Conservation (phyloP, 768 basidiomycete genomes). For the Dictyophora rubrovolvata region DNA sequence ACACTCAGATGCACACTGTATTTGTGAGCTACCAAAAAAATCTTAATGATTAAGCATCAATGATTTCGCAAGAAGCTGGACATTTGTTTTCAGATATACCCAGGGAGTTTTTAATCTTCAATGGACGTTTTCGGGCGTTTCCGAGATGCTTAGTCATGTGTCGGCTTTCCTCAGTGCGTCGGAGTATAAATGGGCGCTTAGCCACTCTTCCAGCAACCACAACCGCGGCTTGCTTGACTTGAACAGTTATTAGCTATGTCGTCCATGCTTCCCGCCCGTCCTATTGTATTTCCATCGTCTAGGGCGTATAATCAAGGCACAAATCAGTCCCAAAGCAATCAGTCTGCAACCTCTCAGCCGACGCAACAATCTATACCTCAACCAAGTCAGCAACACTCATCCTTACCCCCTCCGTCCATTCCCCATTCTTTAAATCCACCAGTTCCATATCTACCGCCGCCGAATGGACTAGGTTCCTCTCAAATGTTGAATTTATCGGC, state of each 20-base stretch:
- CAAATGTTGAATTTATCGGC: not conserved
- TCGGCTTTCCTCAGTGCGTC: not conserved
- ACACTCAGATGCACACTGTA: too few species aligned
- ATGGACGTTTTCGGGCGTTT: too few species aligned
- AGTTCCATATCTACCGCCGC: not conserved
- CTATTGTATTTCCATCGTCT: conserved; percentile 6
- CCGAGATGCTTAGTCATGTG: not conserved
- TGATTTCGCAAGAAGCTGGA: too few species aligned
- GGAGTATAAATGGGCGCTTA: not conserved
- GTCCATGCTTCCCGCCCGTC: conserved; percentile 5
- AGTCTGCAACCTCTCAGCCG: not conserved
- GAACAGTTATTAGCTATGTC: not conserved
- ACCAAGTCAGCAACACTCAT: not conserved
- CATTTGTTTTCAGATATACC: too few species aligned
- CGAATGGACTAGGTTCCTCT: not conserved
- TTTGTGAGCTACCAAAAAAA: too few species aligned
- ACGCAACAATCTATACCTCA: not conserved
- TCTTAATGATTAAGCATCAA: too few species aligned
- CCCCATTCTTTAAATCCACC: conserved; percentile 1
- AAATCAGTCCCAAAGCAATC: not conserved
- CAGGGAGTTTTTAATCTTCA: too few species aligned
- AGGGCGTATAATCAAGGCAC: conserved; percentile 1
- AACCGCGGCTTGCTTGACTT: not conserved
- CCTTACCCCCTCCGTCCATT: conserved; percentile 1
- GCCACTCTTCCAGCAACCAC: not conserved